Evolutionary conservation across 768 basidiomycete genomes (phyloP), one percentile per base, ranked within the genome.

Genomic region (Agrocybe praecox): DNA sequence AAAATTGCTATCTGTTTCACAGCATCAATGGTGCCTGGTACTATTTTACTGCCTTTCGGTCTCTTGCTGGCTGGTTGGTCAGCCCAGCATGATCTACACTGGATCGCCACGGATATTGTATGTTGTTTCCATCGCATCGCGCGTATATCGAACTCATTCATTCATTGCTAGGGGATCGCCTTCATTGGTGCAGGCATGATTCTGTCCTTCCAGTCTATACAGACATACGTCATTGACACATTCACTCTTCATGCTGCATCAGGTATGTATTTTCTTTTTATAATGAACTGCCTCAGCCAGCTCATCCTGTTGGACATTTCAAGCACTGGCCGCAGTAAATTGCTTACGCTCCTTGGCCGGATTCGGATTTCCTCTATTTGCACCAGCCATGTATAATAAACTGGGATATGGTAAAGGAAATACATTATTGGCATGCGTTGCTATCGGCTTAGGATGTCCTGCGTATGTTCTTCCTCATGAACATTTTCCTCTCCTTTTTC

Each of bases 311-410:
- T 10, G 22, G 10, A 54, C 5, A 23, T 12, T 23, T 51, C 45
- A 49, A 83, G 87, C 88, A 2, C 71, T 92, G 10, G 88, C 88
- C 0, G 87, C 88, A 0, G 82, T 83, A 18, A 72, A 85, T 0
- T 87, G 70, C 65, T 66, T 90, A 14, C 83, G 90, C 22, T 84
- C 86, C 0, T 53, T 90, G 0, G 82, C 83, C 1, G 90, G 90
- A 0, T 92, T 90, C 52, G 84, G 80, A 1, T 91, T 93, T 65
- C 91, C 90, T 2, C 71, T 92, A n/a, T 92, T 92, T 61, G 88
- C 85, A 2, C 84, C 87, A 18, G 74, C 80, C 34, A 88, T 92
- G 83, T 91, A 82, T 69, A 67, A 74, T 1, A 72, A 74, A 14
- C 73, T 92, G 0, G 90, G 89, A 3, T 88, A 86, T 54, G 90